Evolutionary conservation across 202 grass and related monocot species (phyloP).

Genomic region (Alloteropsis angusta): DNA sequence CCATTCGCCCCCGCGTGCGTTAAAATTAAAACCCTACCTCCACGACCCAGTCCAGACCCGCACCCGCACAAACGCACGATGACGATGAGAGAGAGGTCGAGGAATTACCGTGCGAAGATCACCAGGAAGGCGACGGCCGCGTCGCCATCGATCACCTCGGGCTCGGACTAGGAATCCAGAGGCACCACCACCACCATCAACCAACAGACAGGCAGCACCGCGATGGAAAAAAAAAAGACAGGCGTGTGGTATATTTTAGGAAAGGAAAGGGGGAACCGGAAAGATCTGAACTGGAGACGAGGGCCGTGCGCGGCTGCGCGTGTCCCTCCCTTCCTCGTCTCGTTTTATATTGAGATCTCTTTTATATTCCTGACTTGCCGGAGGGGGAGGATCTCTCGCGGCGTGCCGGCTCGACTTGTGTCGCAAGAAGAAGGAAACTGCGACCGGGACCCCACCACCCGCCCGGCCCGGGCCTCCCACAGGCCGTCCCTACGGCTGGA

Average conservation of each 20-base stretch:
- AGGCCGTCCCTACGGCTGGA: not conserved
- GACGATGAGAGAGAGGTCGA: too few species aligned
- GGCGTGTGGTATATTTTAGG: not conserved
- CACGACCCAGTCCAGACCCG: not conserved
- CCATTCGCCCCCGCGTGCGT: not conserved
- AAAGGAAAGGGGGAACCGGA: not conserved
- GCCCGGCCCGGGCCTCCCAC: not conserved
- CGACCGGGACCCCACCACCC: not conserved
- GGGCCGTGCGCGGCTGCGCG: not conserved
- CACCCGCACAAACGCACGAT: not conserved
- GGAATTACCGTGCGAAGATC: conserved; percentile 5
- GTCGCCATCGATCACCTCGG: not conserved
- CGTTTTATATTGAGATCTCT: too few species aligned
- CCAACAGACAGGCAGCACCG: not conserved
- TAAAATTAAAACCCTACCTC: not conserved
- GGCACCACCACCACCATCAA: not conserved
- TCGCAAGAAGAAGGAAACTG: conserved; percentile 10
- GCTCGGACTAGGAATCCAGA: not conserved
- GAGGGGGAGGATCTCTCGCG: conserved; percentile 10
- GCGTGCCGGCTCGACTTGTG: conserved; percentile 16
- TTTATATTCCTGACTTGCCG: conserved; percentile 27
- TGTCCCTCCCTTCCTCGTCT: not conserved
- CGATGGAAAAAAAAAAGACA: not conserved
- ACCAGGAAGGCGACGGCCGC: not conserved
- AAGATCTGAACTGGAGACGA: not conserved